Base-by-base conservation (phyloP, 805 yeast genomes). In the Candida ortonii region DNA sequence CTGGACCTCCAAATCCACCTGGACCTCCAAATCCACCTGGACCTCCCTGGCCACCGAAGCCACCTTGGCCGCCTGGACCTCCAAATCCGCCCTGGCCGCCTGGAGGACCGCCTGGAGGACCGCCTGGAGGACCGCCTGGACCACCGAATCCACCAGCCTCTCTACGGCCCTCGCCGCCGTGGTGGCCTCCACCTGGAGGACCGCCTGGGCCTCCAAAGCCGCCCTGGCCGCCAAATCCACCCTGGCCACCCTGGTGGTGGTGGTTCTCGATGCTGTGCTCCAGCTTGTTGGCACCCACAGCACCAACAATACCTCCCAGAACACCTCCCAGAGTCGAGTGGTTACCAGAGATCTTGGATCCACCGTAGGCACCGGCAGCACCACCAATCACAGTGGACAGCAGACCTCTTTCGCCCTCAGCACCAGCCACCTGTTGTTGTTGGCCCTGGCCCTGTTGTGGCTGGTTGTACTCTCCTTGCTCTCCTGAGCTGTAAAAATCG, bases 241-340 rank as follows among this genome's bases (percentile, higher is more conserved):
- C 46, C 22, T 34, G 39, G 13, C 34, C 35, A 8, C 39, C 39
- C 18, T 36, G 31, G 7, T 29, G 30, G 38, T 66, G 67, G 41
- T 53, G 49, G 28, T 46, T 50, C 35, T 47, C 45, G 25, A 39
- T 15, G 22, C 32, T 37, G 49, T 70, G 66, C 48, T 68, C 73
- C 21, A 65, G 43, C 57, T 74, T 71, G 60, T 74, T 67, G 29
- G 77, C 80, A 16, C 65, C 63, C 36, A 72, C 44, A 7, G 79
- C 80, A 55, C 81, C 81, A 19, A 64, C 70, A 40, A 76, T 39
- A 25, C 75, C 79, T 55, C 81, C 82, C 19, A 65, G 66, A 36
- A 71, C 55, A 30, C 69, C 68, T 31, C 74, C 72, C 15, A 73
- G 41, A 13, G 60, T 61, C 18, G 66, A 56, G 56, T 68, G 72